Base-by-base conservation (phyloP, 176 grass and related monocot species). In the Musa troglodytarum region DNA sequence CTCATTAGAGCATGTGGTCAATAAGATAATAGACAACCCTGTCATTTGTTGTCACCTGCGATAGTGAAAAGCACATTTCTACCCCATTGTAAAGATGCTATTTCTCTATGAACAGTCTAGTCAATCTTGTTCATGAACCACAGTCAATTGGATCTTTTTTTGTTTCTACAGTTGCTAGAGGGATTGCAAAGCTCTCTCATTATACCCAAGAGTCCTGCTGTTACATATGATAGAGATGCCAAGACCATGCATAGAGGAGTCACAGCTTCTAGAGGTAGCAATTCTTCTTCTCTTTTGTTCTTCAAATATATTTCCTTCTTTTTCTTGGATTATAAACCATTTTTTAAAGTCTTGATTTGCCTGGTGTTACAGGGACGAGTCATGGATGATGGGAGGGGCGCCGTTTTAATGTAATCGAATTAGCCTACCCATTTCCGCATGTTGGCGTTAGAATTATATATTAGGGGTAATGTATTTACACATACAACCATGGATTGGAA, bases 101-200 rank as follows among this genome's bases (percentile, higher is more conserved):
- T 43, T 6, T 43, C 34, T 43, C 34, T 43, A 5, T 5, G 34
- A 43, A 43, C 34, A 43, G 34, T 43, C 34, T 43, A 43, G 34
- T 43, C 34, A 43, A 43, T 43, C 3, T 43, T 43, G 34, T 43
- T 43, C 34, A 43, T 43, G 34, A 43, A 43, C 34, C 34, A 43
- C 4, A 43, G 34, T 43, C 34, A 51, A 74, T 16, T 77, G 11
- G 25, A 20, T 78, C 10, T 11, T 28, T 61, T 61, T 69, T 15
- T 17, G 24, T 49, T 17, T 61, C 28, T 54, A 50, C 80, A 99
- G 96, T 86, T 99, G 78, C 66, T 99, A 4, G 96, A 99, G 79
- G 96, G 96, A 26, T 65, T 99, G 75, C 96, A 99, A 72, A 99
- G 96, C 81, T 92, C 96, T 74, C 84, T 99, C 68, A 73, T 88